Evolutionary conservation across 148 eudicot species (phyloP).

Genomic region (Rhododendron ferrugineum): DNA sequence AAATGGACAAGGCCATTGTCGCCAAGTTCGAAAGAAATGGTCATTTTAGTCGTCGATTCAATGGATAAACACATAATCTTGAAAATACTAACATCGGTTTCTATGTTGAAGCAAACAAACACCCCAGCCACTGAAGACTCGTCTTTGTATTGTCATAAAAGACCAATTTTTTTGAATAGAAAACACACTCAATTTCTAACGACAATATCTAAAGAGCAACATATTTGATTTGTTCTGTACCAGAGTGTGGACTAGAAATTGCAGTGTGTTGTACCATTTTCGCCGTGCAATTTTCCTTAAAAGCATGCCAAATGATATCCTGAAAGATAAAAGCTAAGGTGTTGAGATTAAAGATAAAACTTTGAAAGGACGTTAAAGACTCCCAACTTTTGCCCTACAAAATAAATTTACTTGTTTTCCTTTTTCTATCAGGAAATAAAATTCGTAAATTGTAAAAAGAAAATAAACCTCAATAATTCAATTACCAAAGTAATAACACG

Average conservation of each 20-base stretch:
- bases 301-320: conserved; percentile 64
- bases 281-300: conserved; percentile 47
- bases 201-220: neutral
- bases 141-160: neutral
- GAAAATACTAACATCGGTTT: neutral
- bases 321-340: conserved; percentile 21
- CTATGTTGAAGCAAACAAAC: neutral
- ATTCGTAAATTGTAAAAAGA: neutral
- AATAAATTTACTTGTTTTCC: neutral
- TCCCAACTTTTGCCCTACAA: neutral
- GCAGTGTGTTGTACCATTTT: conserved; percentile 50
- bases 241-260: conserved; percentile 47
- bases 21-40: neutral
- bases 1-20: neutral
- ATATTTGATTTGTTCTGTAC: conserved; percentile 27
- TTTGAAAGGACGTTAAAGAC: neutral
- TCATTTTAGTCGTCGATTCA: neutral
- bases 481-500: no score
- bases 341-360: neutral
- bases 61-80: neutral
- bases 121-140: neutral
- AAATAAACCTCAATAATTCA: neutral
- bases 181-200: neutral
- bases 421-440: neutral
- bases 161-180: neutral